These are phyloP conservation scores for Monosporascus sp. DNA, from an alignment of 2,329 filamentous ascomycete species.

Conservation along the genomic window DNA sequence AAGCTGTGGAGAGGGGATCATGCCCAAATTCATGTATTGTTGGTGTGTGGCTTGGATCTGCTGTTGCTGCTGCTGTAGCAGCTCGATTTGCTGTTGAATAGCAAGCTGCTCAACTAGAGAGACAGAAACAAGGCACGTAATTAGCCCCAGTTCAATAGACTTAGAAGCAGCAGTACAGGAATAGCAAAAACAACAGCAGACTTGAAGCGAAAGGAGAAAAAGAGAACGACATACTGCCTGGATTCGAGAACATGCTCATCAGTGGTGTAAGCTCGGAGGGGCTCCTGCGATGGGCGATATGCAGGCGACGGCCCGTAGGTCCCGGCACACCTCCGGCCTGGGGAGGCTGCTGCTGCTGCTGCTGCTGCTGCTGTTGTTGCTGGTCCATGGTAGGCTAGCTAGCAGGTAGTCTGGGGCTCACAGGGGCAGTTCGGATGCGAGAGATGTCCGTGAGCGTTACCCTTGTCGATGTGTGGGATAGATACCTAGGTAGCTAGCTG, in stretches of 20 bases:
- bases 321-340: slow-evolving; percentile 56
- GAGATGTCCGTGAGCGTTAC: slow-evolving; percentile 1
- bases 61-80: slow-evolving; percentile 95
- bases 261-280: slow-evolving; percentile 95
- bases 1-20: slow-evolving; percentile 83
- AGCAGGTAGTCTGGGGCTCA: slow-evolving; percentile 38
- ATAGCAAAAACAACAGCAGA: slow-evolving; percentile 4
- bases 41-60: slow-evolving; percentile 95
- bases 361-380: slow-evolving; percentile 45
- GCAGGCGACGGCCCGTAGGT: slow-evolving; percentile 80
- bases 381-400: slow-evolving; percentile 58
- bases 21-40: slow-evolving; percentile 96
- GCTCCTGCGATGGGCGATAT: slow-evolving; percentile 95
- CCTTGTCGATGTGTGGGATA: background rate
- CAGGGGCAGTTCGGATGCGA: slow-evolving; percentile 16
- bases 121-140: slow-evolving; percentile 14
- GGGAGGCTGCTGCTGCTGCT: slow-evolving; percentile 41
- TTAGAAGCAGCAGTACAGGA: slow-evolving; percentile 5
- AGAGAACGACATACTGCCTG: slow-evolving; percentile 44
- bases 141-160: slow-evolving; percentile 8
- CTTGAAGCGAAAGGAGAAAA: slow-evolving; percentile 2
- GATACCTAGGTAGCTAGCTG: no score
- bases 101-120: slow-evolving; percentile 86
- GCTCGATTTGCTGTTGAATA: slow-evolving; percentile 96
- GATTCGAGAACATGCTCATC: slow-evolving; percentile 81